Conservation (phyloP, 768 basidiomycete species). For the Termitomyces titanicus region DNA sequence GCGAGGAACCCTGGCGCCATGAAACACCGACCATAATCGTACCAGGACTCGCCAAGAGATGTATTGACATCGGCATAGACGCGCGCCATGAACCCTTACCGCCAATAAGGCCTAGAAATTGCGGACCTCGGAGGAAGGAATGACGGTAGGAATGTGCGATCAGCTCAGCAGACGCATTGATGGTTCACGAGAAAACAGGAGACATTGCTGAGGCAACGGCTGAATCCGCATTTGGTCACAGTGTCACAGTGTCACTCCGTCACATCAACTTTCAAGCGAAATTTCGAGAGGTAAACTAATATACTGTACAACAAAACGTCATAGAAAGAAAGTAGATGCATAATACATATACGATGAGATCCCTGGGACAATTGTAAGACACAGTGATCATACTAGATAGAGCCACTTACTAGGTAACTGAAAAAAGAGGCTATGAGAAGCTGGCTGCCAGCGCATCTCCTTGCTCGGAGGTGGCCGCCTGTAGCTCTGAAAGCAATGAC, state of each 20-base stretch:
- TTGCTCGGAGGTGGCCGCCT: constrained; percentile 44
- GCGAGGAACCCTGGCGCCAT: neutral
- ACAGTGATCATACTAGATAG: neutral
- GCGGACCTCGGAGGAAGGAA: constrained; percentile 6
- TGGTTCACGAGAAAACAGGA: constrained; percentile 11
- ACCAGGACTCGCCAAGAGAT: constrained; percentile 54
- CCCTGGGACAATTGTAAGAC: neutral
- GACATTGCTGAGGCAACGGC: constrained; percentile 8
- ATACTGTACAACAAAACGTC: constrained; percentile 1
- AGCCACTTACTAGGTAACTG: neutral
- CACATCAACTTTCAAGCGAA: too few species aligned
- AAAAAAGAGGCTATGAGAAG: constrained; percentile 10
- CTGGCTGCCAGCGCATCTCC: constrained; percentile 9
- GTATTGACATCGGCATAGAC: constrained; percentile 58
- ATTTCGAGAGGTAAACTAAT: too few species aligned
- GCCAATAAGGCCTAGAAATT: constrained; percentile 5
- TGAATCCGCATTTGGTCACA: constrained; percentile 9
- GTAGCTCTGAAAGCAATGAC: constrained; percentile 63
- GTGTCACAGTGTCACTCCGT: constrained; percentile 8
- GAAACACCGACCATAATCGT: constrained; percentile 52
- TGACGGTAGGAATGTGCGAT: constrained; percentile 9
- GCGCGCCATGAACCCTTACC: constrained; percentile 35
- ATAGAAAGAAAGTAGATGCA: constrained; percentile 6
- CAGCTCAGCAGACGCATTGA: constrained; percentile 17
- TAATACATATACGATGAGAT: constrained; percentile 1